Evolutionary conservation across 768 basidiomycete species (phyloP), one percentile per base, ranked within the genome.

Genomic region (Phaffia australis): DNA sequence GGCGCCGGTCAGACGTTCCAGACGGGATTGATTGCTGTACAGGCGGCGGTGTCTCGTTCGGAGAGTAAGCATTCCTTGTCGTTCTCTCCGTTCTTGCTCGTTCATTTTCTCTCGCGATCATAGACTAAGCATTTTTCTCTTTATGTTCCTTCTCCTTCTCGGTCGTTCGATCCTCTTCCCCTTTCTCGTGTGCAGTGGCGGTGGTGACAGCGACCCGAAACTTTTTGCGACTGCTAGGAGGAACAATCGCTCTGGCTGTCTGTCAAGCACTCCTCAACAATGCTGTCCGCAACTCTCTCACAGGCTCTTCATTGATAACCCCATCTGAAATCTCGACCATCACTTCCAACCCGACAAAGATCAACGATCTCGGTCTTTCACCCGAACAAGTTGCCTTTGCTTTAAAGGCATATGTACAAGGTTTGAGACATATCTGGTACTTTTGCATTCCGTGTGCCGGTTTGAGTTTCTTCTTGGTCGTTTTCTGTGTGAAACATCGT

Each of bases 191-290:
- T 42, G 18, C 47, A 65, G 64, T 42, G 35, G 35, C 35, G 35
- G 35, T 42, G 35, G 35, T 42, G 35, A 54, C 52, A 54, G 52
- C 23, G n/a, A 29, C 52, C 46, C 59, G 65, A 61, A 66, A 62
- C 50, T 87, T 88, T 70, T 78, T 87, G 58, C 81, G 87, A 19
- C 77, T 84, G 63, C 77, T 88, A 3, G 87, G 87, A 23, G 87
- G 87, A 21, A 84, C 87, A 0, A 72, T 89, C 2, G 79, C 83
- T 4, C 79, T 88, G 1, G 84, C 86, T 0, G 77, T 86, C 30
- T 83, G 81, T 4, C 80, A 81, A 0, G 82, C 85, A 1, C 77
- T 87, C 55, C 80, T 86, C 79, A 82, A 71, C 50, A 72, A 72
- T 69, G 59, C 76, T 71, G 49, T 68, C 1, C 63, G 55, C 65